These are phyloP conservation scores for Catharanthus roseus DNA, from an alignment of 257 asterid genomes.

Conservation along the genomic window DNA sequence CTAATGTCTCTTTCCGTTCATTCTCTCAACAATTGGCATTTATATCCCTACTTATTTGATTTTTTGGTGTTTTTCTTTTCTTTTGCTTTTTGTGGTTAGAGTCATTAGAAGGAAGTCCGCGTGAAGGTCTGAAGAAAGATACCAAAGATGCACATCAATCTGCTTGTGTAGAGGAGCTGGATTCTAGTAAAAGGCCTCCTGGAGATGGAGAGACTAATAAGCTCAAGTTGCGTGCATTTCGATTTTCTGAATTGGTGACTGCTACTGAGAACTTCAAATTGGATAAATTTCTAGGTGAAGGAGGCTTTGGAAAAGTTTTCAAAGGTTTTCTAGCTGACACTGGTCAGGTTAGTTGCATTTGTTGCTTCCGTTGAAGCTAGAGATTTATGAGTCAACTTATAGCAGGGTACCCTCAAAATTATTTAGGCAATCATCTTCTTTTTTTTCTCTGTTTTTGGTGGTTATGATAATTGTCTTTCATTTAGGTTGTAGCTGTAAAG, in stretches of 20 bases:
- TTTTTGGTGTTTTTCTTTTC: conserved; percentile 2
- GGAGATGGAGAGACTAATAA: conserved; percentile 19
- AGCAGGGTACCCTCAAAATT: neutral
- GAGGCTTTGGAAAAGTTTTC: conserved; percentile 72
- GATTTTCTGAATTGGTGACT: conserved; percentile 25
- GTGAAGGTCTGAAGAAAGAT: conserved; percentile 33
- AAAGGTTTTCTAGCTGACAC: conserved; percentile 48
- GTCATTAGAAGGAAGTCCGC: conserved; percentile 23
- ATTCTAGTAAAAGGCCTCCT: conserved; percentile 11
- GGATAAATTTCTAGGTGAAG: conserved; percentile 63
- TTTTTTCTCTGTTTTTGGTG: neutral
- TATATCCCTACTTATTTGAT: neutral
- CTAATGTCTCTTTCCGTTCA: conserved; percentile 7
- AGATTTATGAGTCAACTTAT: neutral
- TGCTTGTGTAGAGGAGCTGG: conserved; percentile 16
- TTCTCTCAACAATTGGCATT: conserved; percentile 8
- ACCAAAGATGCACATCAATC: conserved; percentile 26
- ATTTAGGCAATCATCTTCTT: neutral
- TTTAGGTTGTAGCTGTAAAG: conserved; percentile 72
- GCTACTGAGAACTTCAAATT: conserved; percentile 57
- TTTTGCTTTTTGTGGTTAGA: conserved; percentile 27
- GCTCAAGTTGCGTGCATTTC: conserved; percentile 25
- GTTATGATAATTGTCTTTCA: neutral
- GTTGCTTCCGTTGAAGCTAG: neutral
- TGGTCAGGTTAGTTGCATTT: conserved; percentile 42